These are phyloP conservation scores for Phytophthora colocasiae DNA, from an alignment of 352 stramenopile genomes.

Conservation along the genomic window DNA sequence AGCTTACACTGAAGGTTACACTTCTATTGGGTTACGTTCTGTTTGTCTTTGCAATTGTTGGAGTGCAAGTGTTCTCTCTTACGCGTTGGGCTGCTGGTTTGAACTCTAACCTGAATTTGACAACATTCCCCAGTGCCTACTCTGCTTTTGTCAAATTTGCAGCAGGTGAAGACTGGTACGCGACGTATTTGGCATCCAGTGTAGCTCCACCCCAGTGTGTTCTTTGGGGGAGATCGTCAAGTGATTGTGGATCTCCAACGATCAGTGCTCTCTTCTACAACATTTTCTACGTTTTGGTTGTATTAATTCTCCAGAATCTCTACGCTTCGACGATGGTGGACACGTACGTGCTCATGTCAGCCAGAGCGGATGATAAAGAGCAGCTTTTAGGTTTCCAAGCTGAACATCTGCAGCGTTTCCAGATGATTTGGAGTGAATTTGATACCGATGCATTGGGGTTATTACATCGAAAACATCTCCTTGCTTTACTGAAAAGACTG, in stretches of 20 bases:
- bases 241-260: constrained; percentile 70
- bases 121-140: constrained; percentile 82
- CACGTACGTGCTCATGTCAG: constrained; percentile 81
- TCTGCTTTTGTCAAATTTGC: constrained; percentile 85
- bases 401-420: constrained; percentile 70
- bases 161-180: constrained; percentile 86
- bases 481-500: constrained; percentile 61
- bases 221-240: constrained; percentile 44
- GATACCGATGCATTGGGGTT: constrained; percentile 78
- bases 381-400: constrained; percentile 70
- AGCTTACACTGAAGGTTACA: constrained; percentile 82
- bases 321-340: constrained; percentile 87
- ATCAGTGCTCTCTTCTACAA: constrained; percentile 83
- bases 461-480: constrained; percentile 72
- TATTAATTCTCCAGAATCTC: constrained; percentile 82
- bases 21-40: constrained; percentile 81
- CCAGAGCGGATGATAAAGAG: constrained; percentile 64
- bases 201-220: constrained; percentile 68
- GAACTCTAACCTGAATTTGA: constrained; percentile 74
- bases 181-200: constrained; percentile 76
- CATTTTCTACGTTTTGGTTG: constrained; percentile 81
- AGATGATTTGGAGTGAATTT: constrained; percentile 78
- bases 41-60: constrained; percentile 85
- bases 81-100: constrained; percentile 82
- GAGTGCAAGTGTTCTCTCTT: constrained; percentile 83